phyloP scores from a whole-genome alignment of 176 grass and related monocot genomes.

The Rhynchospora pubera region DNA sequence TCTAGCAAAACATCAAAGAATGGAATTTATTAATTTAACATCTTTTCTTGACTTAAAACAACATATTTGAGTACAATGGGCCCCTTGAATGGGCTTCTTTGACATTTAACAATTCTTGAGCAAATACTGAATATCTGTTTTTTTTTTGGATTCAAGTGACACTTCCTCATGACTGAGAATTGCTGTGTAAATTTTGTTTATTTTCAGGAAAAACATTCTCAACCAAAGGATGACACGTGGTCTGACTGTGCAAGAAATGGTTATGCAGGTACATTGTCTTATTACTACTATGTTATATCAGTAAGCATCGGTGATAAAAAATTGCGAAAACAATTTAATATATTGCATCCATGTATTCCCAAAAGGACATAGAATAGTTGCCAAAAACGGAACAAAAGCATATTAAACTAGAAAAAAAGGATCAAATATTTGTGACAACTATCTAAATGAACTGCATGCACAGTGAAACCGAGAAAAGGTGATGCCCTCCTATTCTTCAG shows the following conservation, averaged over 20 bases:
- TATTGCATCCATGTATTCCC: background rate
- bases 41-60: background rate
- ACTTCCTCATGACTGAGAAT: background rate
- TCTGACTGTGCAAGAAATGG: slow-evolving; percentile 87
- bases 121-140: background rate
- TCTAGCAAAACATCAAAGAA: background rate
- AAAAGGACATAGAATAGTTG: background rate
- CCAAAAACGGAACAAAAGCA: background rate
- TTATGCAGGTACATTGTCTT: slow-evolving; percentile 54
- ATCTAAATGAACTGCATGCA: slow-evolving; percentile 1
- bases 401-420: background rate
- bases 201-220: slow-evolving; percentile 55
- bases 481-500: slow-evolving; percentile 88
- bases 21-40: background rate
- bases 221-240: slow-evolving; percentile 64
- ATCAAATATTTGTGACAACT: background rate
- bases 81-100: background rate
- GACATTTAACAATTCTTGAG: background rate
- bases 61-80: background rate
- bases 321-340: background rate
- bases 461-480: slow-evolving; percentile 74
- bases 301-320: background rate
- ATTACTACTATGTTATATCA: background rate
- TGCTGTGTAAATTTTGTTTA: slow-evolving; percentile 18
- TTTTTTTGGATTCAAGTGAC: background rate